Evolutionary conservation across 2,329 filamentous ascomycete genomes (phyloP), one percentile per base, ranked within the genome.

Genomic region (Trichoderma asperellum): DNA sequence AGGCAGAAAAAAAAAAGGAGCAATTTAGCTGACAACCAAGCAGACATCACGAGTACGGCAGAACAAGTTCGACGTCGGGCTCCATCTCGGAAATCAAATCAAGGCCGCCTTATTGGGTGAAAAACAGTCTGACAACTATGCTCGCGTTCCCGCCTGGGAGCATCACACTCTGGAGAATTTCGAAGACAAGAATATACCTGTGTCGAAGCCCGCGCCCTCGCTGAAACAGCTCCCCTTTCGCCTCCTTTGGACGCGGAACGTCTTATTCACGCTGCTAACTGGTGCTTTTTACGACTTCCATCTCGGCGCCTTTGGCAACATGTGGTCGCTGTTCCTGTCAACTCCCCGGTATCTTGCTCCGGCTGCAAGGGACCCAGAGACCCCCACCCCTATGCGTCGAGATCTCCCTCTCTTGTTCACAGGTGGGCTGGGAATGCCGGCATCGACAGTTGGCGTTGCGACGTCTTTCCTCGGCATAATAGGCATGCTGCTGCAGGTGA

Each of bases 211-310:
- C 12, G 24, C 34, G 8, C 8, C 47, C 2, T 40, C 21, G 7
- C 24, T 34, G 18, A 70, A 70, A 3, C 73, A 73, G 72, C 79
- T 79, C 68, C 81, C 73, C 0, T 83, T 85, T 70, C 73, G 72
- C n/a, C 78, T 79, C 35, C 79, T 84, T 57, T 84, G 83, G 80
- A 85, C 83, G 0, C 79, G 78, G 62, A 84, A 85, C 68, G 82
- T 85, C 70, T 59, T 67, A 12, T 81, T 83, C 67, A 86, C 84
- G 0, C 81, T 93, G 3, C 75, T 91, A 59, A 86, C 85, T 32
- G 89, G 90, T 72, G 89, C 89, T 37, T 86, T 93, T 60, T 88
- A 92, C 73, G 89, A 91, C 72, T 88, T 93, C 75, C 91, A 93
- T 79, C 87, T 83, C 72, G 89, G 87, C 71, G 87, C 89, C 24